Conservation (phyloP, 2,329 filamentous ascomycete genomes). For the Elsinoe perseae region DNA sequence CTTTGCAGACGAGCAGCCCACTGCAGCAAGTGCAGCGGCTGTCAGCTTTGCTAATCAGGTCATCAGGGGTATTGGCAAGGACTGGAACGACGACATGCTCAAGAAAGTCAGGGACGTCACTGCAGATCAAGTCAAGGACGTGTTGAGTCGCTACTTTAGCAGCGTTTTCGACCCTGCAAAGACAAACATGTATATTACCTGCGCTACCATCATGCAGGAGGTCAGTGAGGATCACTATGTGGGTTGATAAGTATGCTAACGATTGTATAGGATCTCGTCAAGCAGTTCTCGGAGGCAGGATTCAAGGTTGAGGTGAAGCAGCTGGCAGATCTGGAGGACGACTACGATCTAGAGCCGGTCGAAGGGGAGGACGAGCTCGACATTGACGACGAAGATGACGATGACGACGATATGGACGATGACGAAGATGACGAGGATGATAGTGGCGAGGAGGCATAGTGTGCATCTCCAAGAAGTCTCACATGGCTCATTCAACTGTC, state of each 20-base stretch:
- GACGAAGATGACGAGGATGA: constrained; percentile 46
- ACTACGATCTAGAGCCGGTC: constrained; percentile 68
- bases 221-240: constrained; percentile 46
- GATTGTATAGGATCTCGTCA: constrained; percentile 57
- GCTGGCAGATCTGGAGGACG: constrained; percentile 75
- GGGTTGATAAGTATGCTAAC: constrained; percentile 20
- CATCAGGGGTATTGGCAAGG: constrained; percentile 63
- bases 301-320: constrained; percentile 71
- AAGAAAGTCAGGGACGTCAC: constrained; percentile 68
- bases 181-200: constrained; percentile 82
- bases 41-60: constrained; percentile 79
- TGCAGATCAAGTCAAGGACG: constrained; percentile 66
- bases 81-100: constrained; percentile 71
- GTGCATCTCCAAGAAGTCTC: neutral
- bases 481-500: no score
- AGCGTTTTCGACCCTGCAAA: constrained; percentile 72
- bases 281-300: constrained; percentile 64
- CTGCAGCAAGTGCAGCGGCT: constrained; percentile 71
- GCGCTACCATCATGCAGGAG: constrained; percentile 75
- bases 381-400: constrained; percentile 53
- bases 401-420: constrained; percentile 38
- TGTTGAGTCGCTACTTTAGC: constrained; percentile 66
- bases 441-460: constrained; percentile 28
- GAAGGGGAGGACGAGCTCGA: constrained; percentile 53
- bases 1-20: constrained; percentile 82